These are phyloP conservation scores for Didymella glomerata DNA, from an alignment of 2,329 filamentous ascomycete genomes.

Conservation along the genomic window DNA sequence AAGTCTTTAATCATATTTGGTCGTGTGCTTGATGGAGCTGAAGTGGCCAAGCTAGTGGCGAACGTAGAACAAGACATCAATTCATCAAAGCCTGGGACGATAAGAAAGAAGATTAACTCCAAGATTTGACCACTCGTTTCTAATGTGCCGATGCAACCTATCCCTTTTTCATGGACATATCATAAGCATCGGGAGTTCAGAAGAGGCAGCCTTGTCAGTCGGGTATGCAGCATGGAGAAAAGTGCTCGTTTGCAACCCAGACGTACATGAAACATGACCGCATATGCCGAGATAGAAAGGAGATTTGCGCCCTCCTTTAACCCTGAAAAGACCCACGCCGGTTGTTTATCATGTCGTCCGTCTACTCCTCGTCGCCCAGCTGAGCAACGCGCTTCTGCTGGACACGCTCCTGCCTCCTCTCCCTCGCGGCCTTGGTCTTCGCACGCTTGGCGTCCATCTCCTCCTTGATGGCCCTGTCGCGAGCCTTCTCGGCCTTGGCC, in stretches of 20 bases:
- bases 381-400: conserved; percentile 89
- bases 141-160: conserved; percentile 47
- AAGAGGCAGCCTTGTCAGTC: conserved; percentile 47
- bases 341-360: conserved; percentile 50
- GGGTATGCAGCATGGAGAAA: conserved; percentile 50
- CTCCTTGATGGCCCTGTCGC: conserved; percentile 95
- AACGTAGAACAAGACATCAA: conserved; percentile 17
- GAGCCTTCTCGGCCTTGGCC: conserved; percentile 99
- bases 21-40: not conserved
- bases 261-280: conserved; percentile 57
- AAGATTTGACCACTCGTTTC: conserved; percentile 46
- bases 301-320: conserved; percentile 51
- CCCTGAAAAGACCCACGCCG: conserved; percentile 54
- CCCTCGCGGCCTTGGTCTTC: conserved; percentile 99
- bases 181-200: conserved; percentile 46
- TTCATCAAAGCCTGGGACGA: conserved; percentile 20
- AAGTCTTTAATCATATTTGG: not conserved
- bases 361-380: conserved; percentile 69
- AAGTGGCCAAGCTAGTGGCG: conserved; percentile 11
- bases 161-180: conserved; percentile 48
- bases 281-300: conserved; percentile 54
- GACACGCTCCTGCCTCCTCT: conserved; percentile 95
- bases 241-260: conserved; percentile 51
- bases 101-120: conserved; percentile 37
- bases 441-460: conserved; percentile 99